phyloP scores from a whole-genome alignment of 352 stramenopile species.

The Pythium myriotylum region DNA sequence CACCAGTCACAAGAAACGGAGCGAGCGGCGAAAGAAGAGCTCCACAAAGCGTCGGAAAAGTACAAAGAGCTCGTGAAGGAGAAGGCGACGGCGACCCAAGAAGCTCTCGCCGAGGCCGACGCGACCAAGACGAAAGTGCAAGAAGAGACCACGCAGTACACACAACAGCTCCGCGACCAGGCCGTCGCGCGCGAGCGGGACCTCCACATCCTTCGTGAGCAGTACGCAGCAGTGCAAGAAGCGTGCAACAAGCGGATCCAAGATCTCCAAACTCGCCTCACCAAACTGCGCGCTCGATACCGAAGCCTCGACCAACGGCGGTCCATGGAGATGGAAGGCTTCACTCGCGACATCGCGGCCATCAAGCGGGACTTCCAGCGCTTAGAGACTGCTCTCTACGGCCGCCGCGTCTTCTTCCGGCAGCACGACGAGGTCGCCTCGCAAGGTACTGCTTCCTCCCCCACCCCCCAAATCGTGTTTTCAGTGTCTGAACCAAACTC shows the following conservation, averaged over 20 bases:
- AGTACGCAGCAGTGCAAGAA: slow-evolving; percentile 78
- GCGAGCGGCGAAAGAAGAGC: slow-evolving; percentile 60
- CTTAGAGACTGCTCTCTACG: slow-evolving; percentile 73
- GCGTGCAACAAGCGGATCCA: slow-evolving; percentile 69
- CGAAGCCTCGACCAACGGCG: slow-evolving; percentile 64
- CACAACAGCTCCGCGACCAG: slow-evolving; percentile 59
- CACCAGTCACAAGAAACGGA: slow-evolving; percentile 70
- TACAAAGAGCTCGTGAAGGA: slow-evolving; percentile 43
- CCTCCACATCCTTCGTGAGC: slow-evolving; percentile 71
- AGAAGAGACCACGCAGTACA: slow-evolving; percentile 60
- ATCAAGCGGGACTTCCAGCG: slow-evolving; percentile 73
- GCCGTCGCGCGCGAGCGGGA: slow-evolving; percentile 63
- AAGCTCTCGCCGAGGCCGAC: slow-evolving; percentile 51
- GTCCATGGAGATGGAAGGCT: slow-evolving; percentile 86
- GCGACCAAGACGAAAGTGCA: slow-evolving; percentile 45
- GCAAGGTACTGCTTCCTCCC: neutral
- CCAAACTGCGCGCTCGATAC: slow-evolving; percentile 62
- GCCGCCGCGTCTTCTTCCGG: slow-evolving; percentile 26
- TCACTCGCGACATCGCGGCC: slow-evolving; percentile 62
- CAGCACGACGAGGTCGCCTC: neutral
- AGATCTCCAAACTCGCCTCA: slow-evolving; percentile 67
- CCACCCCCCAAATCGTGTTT: too few relatives aligned
- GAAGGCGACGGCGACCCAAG: slow-evolving; percentile 40
- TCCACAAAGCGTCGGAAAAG: slow-evolving; percentile 43
- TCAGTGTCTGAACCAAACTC: neutral